Conservation (phyloP, 345 rosid species). For the Toxicodendron radicans region DNA sequence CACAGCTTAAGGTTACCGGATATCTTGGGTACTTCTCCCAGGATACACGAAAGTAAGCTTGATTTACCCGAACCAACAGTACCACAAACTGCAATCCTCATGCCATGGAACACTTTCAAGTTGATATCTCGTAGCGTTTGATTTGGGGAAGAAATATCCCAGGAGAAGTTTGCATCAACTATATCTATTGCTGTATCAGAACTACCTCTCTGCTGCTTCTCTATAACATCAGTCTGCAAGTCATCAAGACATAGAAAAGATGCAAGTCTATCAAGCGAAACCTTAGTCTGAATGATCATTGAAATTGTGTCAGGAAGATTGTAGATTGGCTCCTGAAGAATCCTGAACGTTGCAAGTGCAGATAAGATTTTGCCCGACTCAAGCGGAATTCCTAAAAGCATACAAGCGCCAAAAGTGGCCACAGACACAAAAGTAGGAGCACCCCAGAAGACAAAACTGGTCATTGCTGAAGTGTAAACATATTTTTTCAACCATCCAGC, state of each 20-base stretch:
- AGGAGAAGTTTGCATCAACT: slow-evolving; percentile 51
- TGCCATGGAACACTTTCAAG: slow-evolving; percentile 49
- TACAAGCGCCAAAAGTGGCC: slow-evolving; percentile 57
- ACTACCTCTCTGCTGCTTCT: slow-evolving; percentile 45
- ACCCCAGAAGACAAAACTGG: slow-evolving; percentile 59
- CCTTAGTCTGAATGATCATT: slow-evolving; percentile 61
- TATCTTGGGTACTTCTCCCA: slow-evolving; percentile 67
- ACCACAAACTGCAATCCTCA: slow-evolving; percentile 79
- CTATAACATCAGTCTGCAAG: slow-evolving; percentile 47
- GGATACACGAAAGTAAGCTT: slow-evolving; percentile 65
- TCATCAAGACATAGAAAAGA: slow-evolving; percentile 57
- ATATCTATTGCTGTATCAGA: slow-evolving; percentile 50
- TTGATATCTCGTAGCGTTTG: slow-evolving; percentile 56
- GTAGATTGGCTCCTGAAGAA: slow-evolving; percentile 63
- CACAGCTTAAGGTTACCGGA: slow-evolving; percentile 59
- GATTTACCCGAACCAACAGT: slow-evolving; percentile 85
- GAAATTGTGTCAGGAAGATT: slow-evolving; percentile 65
- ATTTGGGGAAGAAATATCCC: slow-evolving; percentile 47
- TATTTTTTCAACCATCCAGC: slow-evolving; percentile 60
- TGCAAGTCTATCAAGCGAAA: slow-evolving; percentile 69
- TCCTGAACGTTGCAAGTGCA: slow-evolving; percentile 70
- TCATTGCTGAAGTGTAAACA: slow-evolving; percentile 47
- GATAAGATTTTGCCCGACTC: slow-evolving; percentile 73
- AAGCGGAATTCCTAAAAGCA: slow-evolving; percentile 57
- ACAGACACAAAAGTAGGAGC: slow-evolving; percentile 69